Conservation (phyloP, 768 basidiomycete genomes). For the Lactifluus volemus region DNA sequence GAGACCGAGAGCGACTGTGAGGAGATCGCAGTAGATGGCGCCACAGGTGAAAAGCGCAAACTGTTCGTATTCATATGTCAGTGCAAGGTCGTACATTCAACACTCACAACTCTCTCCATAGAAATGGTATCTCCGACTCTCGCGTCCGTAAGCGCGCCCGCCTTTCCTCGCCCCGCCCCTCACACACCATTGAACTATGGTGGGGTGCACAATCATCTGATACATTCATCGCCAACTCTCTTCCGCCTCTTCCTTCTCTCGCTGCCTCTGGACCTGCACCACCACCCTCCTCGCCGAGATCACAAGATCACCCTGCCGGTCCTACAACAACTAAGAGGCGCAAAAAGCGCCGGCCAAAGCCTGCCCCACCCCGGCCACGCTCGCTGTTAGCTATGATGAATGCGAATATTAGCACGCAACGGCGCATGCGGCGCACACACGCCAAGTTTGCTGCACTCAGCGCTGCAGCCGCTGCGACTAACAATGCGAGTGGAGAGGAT, state of each 20-base stretch:
- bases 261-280: slow-evolving; percentile 17
- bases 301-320: slow-evolving; percentile 21
- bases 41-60: slow-evolving; percentile 58
- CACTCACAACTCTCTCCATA: slow-evolving; percentile 2
- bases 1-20: slow-evolving; percentile 26
- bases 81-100: background rate
- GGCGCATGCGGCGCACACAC: slow-evolving; percentile 64
- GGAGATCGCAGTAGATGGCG: slow-evolving; percentile 25
- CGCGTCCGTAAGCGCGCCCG: slow-evolving; percentile 59
- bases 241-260: slow-evolving; percentile 19
- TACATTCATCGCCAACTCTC: slow-evolving; percentile 15
- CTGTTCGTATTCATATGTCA: slow-evolving; percentile 27
- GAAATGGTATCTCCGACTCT: slow-evolving; percentile 28
- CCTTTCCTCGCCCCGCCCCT: slow-evolving; percentile 26
- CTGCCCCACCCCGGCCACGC: slow-evolving; percentile 16
- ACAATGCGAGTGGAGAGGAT: slow-evolving; percentile 27
- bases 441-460: slow-evolving; percentile 56
- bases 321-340: slow-evolving; percentile 19
- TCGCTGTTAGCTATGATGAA: slow-evolving; percentile 66
- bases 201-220: slow-evolving; percentile 19
- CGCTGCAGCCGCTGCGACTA: slow-evolving; percentile 27
- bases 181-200: slow-evolving; percentile 19
- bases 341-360: slow-evolving; percentile 31
- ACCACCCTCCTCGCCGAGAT: slow-evolving; percentile 20
- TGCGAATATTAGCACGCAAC: slow-evolving; percentile 65